Conservation (phyloP, 2,329 filamentous ascomycete genomes). For the Chaetomiaceae sp. region DNA sequence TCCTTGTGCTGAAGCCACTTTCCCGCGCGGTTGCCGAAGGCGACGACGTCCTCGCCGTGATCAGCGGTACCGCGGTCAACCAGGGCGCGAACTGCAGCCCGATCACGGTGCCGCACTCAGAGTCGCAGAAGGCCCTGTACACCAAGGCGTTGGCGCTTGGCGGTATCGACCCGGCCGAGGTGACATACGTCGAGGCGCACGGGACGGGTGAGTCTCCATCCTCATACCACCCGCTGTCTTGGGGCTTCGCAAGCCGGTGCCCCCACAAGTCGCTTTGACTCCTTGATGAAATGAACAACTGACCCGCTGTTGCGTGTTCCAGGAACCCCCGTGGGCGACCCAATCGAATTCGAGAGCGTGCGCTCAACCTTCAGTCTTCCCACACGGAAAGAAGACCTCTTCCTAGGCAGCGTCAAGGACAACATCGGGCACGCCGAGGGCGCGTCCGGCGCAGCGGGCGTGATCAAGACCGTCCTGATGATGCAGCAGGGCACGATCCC, state of each 20-base stretch:
- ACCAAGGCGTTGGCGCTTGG: constrained; percentile 3
- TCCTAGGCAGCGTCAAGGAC: constrained; percentile 25
- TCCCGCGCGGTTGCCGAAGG: too few species aligned
- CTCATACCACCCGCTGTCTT: too few species aligned
- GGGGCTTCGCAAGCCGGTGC: too few species aligned
- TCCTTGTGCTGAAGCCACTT: constrained; percentile 20
- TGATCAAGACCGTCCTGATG: constrained; percentile 28
- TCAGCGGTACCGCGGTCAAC: constrained; percentile 26
- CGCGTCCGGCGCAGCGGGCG: constrained; percentile 23
- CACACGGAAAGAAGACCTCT: background rate
- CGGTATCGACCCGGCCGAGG: constrained; percentile 1
- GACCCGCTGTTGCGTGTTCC: too few species aligned
- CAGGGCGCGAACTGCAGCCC: constrained; percentile 27
- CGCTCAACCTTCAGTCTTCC: background rate
- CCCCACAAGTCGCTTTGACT: too few species aligned
- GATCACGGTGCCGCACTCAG: constrained; percentile 26
- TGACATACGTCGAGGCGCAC: constrained; percentile 25
- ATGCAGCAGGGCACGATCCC: constrained; percentile 17
- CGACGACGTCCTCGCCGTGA: constrained; percentile 5
- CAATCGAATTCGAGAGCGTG: constrained; percentile 31
- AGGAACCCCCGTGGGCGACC: constrained; percentile 38
- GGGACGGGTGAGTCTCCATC: too few species aligned
- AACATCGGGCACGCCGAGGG: constrained; percentile 26
- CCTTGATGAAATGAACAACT: too few species aligned
- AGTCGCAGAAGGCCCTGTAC: constrained; percentile 9